These are phyloP conservation scores for Calamus simplicifolius DNA, from an alignment of 176 grass and related monocot genomes.

Conservation along the genomic window DNA sequence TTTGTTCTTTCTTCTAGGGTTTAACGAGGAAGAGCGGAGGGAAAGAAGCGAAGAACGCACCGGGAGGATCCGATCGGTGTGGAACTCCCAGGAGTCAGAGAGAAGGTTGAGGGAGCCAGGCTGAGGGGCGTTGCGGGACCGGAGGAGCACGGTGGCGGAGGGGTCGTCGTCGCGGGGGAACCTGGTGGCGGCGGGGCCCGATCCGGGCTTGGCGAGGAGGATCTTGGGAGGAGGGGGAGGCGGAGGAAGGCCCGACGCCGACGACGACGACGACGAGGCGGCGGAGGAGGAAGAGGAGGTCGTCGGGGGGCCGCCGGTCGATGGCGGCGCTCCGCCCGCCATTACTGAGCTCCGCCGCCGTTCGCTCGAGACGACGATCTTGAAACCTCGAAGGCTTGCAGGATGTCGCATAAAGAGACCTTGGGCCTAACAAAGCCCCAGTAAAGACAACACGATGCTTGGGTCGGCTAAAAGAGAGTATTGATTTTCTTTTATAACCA, in stretches of 20 bases:
- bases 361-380: no score
- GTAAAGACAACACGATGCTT: no score
- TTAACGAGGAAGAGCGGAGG: background rate
- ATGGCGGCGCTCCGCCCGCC: slow-evolving; percentile 36
- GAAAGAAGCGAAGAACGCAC: slow-evolving; percentile 28
- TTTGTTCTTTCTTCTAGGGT: background rate
- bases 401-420: no score
- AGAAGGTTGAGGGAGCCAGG: slow-evolving; percentile 57
- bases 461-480: no score
- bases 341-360: slow-evolving; percentile 15
- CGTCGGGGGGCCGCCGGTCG: slow-evolving; percentile 17
- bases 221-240: slow-evolving; percentile 72
- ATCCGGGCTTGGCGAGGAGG: slow-evolving; percentile 65
- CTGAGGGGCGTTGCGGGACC: slow-evolving; percentile 49
- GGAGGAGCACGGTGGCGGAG: slow-evolving; percentile 2
- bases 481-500: no score
- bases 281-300: slow-evolving; percentile 20
- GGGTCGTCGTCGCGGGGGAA: slow-evolving; percentile 21
- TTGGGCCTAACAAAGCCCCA: no score
- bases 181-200: slow-evolving; percentile 25
- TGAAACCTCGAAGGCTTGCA: no score
- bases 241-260: slow-evolving; percentile 19
- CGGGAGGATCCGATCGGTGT: slow-evolving; percentile 74
- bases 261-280: slow-evolving; percentile 29
- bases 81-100: slow-evolving; percentile 68